These are phyloP conservation scores for Hypoxylon sp. DNA, from an alignment of 2,329 filamentous ascomycete genomes.

Conservation along the genomic window DNA sequence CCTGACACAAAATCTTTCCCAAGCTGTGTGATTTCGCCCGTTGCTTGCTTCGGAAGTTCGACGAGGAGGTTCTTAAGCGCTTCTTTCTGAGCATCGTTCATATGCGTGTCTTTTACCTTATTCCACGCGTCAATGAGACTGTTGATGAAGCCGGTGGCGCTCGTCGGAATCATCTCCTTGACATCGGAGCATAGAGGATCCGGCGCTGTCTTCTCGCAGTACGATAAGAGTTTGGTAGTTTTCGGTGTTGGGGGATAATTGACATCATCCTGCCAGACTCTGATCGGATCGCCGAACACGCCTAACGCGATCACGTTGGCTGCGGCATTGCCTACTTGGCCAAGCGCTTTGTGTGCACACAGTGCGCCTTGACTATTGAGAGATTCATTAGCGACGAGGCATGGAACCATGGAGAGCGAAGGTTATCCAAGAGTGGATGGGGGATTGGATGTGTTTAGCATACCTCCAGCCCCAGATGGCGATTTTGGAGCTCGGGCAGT, in stretches of 20 bases:
- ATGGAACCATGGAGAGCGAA: neutral
- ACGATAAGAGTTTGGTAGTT: constrained; percentile 28
- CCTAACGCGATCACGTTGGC: constrained; percentile 40
- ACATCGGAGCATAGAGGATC: constrained; percentile 40
- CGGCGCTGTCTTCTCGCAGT: constrained; percentile 39
- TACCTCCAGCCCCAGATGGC: constrained; percentile 47
- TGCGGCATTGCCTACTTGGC: constrained; percentile 35
- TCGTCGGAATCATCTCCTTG: constrained; percentile 31
- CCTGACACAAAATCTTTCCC: constrained; percentile 31
- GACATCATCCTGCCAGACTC: constrained; percentile 39
- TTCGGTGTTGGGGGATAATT: constrained; percentile 33
- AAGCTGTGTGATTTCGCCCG: constrained; percentile 30
- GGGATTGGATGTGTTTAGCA: neutral
- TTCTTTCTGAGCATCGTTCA: constrained; percentile 40
- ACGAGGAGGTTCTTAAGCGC: constrained; percentile 24
- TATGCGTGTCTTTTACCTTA: constrained; percentile 30
- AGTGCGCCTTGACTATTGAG: constrained; percentile 40
- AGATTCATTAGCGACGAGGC: constrained; percentile 1
- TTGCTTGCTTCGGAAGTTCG: constrained; percentile 38
- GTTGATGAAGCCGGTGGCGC: constrained; percentile 29
- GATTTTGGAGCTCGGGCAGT: constrained; percentile 33
- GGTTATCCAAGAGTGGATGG: neutral
- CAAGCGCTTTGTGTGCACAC: constrained; percentile 43
- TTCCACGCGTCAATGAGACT: constrained; percentile 38
- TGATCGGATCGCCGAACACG: constrained; percentile 42